Percentiles rank a stretch among this genome's conserved stretches.
These are phyloP conservation scores for Plasmopara viticola DNA, from an alignment of 352 stramenopile species.

Conservation along the genomic window DNA sequence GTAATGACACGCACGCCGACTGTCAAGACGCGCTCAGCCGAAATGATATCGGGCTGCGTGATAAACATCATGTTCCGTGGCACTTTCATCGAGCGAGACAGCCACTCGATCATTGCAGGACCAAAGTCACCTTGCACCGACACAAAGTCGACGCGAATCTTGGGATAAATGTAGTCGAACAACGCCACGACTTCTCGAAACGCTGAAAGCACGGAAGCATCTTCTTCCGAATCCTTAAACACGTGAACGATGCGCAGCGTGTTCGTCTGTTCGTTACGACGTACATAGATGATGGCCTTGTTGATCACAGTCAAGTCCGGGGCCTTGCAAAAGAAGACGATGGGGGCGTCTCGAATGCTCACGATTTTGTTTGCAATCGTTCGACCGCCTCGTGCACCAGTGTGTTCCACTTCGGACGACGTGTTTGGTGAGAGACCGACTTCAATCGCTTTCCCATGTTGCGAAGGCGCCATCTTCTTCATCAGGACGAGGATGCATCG, in stretches of 20 bases:
- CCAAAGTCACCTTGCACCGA: constrained; percentile 46
- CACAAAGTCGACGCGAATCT: constrained; percentile 76
- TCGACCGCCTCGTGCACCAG: constrained; percentile 34
- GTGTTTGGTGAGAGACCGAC: constrained; percentile 7
- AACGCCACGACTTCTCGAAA: constrained; percentile 9
- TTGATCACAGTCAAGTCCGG: constrained; percentile 84
- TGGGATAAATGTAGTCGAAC: constrained; percentile 63
- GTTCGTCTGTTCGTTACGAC: constrained; percentile 79
- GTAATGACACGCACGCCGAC: constrained; percentile 55
- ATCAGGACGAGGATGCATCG: constrained; percentile 29
- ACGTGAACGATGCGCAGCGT: constrained; percentile 82
- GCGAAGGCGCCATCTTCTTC: constrained; percentile 31
- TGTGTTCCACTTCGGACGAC: constrained; percentile 21
- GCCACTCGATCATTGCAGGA: constrained; percentile 66
- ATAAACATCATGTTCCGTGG: constrained; percentile 89
- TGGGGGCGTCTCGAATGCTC: constrained; percentile 44
- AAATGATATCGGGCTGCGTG: constrained; percentile 56
- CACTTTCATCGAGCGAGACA: constrained; percentile 55
- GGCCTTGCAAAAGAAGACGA: constrained; percentile 86
- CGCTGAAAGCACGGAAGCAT: constrained; percentile 4
- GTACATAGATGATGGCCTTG: constrained; percentile 88
- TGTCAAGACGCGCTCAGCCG: constrained; percentile 55
- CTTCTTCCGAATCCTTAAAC: constrained; percentile 25
- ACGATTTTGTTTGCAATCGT: constrained; percentile 42
- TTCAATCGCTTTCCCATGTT: constrained; percentile 11